A percentile compares a stretch with the other conserved stretches of the same genome.
Conservation (phyloP, 1,284 basidiomycete species). For the Naganishia cerealis region DNA sequence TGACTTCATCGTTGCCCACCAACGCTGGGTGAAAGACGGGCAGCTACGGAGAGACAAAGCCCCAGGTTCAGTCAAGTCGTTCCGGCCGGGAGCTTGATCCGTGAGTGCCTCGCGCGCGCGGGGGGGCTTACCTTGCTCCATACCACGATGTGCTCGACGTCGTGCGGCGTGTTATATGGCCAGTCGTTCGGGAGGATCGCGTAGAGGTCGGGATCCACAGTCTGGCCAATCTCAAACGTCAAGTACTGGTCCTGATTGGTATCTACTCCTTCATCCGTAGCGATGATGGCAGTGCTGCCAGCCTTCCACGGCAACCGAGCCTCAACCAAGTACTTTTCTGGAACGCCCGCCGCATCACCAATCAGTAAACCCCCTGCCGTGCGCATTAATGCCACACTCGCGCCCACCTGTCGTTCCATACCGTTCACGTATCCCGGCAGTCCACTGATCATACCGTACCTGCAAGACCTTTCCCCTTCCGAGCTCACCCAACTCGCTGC, state of each 20-base stretch:
- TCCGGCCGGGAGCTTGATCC: background rate
- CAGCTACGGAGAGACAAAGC: slow-evolving; percentile 40
- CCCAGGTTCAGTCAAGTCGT: background rate
- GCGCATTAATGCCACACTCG: background rate
- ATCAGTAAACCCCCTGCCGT: background rate
- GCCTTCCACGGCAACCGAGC: slow-evolving; percentile 46
- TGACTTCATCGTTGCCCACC: slow-evolving; percentile 43
- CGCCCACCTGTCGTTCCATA: slow-evolving; percentile 49
- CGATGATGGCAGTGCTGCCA: slow-evolving; percentile 4
- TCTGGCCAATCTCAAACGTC: slow-evolving; percentile 37
- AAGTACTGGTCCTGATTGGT: slow-evolving; percentile 35
- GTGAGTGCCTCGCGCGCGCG: background rate
- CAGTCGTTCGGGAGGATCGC: slow-evolving; percentile 51
- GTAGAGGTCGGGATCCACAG: slow-evolving; percentile 45
- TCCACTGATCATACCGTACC: slow-evolving; percentile 48
- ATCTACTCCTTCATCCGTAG: background rate
- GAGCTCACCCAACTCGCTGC: slow-evolving; percentile 39
- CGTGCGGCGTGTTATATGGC: slow-evolving; percentile 52
- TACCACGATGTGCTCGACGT: slow-evolving; percentile 49
- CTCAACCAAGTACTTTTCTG: slow-evolving; percentile 49
- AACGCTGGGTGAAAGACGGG: slow-evolving; percentile 51
- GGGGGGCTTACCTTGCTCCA: slow-evolving; percentile 52
- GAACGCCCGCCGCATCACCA: background rate
- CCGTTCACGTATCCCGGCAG: slow-evolving; percentile 39
- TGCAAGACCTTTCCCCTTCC: slow-evolving; percentile 50